phyloP scores from a whole-genome alignment of 2,329 filamentous ascomycete species.

The Venturiaceae sp. region DNA sequence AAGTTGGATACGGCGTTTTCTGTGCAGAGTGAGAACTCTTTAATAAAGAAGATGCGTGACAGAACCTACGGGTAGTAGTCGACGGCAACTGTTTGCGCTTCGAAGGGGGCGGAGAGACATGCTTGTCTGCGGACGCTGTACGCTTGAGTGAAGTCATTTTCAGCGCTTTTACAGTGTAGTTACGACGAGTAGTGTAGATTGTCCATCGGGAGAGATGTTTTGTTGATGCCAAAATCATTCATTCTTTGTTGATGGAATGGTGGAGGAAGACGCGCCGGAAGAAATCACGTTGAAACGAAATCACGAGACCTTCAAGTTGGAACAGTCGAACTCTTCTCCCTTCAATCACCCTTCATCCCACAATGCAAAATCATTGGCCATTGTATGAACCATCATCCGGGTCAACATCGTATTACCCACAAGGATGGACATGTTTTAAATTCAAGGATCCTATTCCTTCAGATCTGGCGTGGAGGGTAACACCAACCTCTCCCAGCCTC shows the following conservation, averaged over 20 bases:
- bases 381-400: background rate
- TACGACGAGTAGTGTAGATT: background rate
- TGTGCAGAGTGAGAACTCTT: conserved; percentile 20
- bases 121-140: background rate
- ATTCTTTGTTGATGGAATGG: background rate
- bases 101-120: conserved; percentile 3
- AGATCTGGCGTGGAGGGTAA: background rate
- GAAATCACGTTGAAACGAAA: too few relatives aligned
- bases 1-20: conserved; percentile 68
- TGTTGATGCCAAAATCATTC: background rate
- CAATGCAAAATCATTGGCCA: background rate
- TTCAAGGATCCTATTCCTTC: background rate
- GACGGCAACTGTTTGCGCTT: conserved; percentile 2
- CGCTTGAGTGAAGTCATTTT: conserved; percentile 4
- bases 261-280: background rate
- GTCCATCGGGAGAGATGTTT: background rate
- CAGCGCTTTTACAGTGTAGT: background rate
- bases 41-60: background rate
- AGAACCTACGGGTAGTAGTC: background rate
- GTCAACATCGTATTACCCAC: background rate
- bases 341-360: background rate
- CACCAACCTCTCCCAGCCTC: conserved; percentile 1
- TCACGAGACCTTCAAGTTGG: too few relatives aligned
- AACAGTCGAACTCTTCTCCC: background rate
- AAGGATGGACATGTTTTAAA: background rate